phyloP scores from a whole-genome alignment of 371 early-diverging fungal genomes.

The Capniomyces stellatus region DNA sequence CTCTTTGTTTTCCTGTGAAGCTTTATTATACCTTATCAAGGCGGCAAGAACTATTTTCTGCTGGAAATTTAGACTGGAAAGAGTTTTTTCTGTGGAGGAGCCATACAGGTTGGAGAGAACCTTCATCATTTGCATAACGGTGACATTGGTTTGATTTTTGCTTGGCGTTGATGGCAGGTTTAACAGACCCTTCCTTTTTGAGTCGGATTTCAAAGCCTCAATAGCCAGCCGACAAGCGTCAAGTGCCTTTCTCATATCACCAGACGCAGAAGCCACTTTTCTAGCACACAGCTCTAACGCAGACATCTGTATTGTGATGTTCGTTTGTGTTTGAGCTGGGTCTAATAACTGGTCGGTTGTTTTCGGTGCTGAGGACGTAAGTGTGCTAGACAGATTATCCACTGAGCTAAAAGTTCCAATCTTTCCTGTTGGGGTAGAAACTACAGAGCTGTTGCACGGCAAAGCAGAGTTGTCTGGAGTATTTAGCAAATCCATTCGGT shows the following conservation, averaged over 20 bases:
- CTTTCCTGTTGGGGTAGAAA: not conserved
- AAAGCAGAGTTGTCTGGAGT: not conserved
- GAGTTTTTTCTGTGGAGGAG: slow-evolving; percentile 34
- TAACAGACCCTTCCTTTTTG: not conserved
- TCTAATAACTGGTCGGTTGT: not conserved
- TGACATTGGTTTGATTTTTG: too few species aligned
- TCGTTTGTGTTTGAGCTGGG: not conserved
- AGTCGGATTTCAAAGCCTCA: slow-evolving; percentile 44
- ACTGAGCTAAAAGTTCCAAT: slow-evolving; percentile 1
- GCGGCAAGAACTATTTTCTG: slow-evolving; percentile 52
- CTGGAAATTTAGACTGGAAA: slow-evolving; percentile 51
- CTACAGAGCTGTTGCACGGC: too few species aligned
- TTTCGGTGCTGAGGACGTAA: slow-evolving; percentile 12
- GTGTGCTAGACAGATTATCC: not conserved
- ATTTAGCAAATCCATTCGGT: slow-evolving; percentile 36
- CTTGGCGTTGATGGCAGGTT: slow-evolving; percentile 14
- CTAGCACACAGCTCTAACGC: slow-evolving; percentile 85
- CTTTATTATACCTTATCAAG: slow-evolving; percentile 9
- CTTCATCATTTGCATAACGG: slow-evolving; percentile 56
- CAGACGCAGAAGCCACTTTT: slow-evolving; percentile 76
- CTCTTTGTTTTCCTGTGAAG: not conserved
- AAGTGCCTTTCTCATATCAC: slow-evolving; percentile 77
- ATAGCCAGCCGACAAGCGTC: slow-evolving; percentile 79
- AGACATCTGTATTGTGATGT: slow-evolving; percentile 48
- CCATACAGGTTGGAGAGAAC: slow-evolving; percentile 48